Base-by-base conservation (phyloP, 352 stramenopile genomes). In the Pythium insidiosum region DNA sequence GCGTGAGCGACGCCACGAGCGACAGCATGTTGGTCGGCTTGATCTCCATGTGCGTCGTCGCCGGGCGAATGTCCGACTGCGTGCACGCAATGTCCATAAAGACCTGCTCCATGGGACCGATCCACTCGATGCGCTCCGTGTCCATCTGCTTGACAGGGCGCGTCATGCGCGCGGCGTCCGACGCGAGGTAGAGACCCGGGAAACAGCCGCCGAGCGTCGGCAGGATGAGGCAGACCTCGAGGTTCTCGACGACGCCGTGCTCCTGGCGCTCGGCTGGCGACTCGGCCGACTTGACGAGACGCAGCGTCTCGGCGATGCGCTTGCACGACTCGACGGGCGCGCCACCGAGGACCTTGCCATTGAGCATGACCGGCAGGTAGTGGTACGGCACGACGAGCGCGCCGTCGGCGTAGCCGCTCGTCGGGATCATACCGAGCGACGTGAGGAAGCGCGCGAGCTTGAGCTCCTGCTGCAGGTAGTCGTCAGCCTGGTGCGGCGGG, bases 11-110 rank as follows among this genome's bases (percentile, higher is more conserved):
- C 11, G 97, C 97, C 40, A 99, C 96, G 21, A 99, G 73, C 64
- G 91, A 98, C 23, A 99, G 73, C 96, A 99, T 99, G 63, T 98
- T 98, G n/a, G 90, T 98, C 5, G 97, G 94, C 68, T 98, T 95
- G 38, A 99, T 84, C 67, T 99, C 97, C 63, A 97, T 93, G 82
- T 99, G 97, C 24, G 95, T 99, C 26, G 94, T 98, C 22, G 91
- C 94, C 23, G 92, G 77, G n/a, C 94, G 78, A 24, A 98, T 73
- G 61, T 99, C 96, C 57, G 97, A 84, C 46, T 95, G 84, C 18
- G 96, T 92, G 63, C 95, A 98, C 1, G 95, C 95, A 68, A 99
- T 98, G 50, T 98, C 88, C 89, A 98, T 95, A 54, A 98, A 98
- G 22, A 96, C 91, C 50, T 95, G 80, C 66, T 99, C 96, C 91